Percentiles rank a stretch among this genome's conserved stretches.
These are phyloP conservation scores for Canavalia ensiformis DNA, from an alignment of 306 rosid genomes.

Conservation along the genomic window DNA sequence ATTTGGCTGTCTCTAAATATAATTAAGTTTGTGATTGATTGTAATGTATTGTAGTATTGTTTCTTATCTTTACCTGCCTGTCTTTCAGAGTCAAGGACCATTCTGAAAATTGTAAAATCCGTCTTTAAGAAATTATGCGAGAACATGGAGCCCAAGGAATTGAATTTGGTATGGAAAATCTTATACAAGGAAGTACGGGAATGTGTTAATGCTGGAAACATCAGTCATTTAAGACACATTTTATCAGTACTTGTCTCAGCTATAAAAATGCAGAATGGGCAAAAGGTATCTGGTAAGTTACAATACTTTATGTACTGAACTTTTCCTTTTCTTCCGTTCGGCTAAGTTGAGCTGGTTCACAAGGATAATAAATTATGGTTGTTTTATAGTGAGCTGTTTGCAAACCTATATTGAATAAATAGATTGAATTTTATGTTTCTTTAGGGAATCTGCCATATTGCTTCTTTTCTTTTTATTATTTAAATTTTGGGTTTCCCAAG, in stretches of 20 bases:
- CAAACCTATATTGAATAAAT: conserved; percentile 4
- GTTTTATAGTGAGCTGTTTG: conserved; percentile 6
- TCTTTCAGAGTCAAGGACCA: conserved; percentile 63
- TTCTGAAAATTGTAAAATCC: conserved; percentile 64
- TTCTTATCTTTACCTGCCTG: conserved; percentile 43
- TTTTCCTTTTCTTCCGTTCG: conserved; percentile 30
- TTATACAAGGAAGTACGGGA: conserved; percentile 60
- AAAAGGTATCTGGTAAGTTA: conserved; percentile 72
- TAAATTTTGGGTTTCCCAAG: neutral
- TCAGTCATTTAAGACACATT: conserved; percentile 54
- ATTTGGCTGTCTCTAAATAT: conserved; percentile 35
- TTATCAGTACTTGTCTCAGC: conserved; percentile 69
- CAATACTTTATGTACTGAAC: conserved; percentile 41
- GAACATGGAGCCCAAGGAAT: conserved; percentile 70
- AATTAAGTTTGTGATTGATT: conserved; percentile 28
- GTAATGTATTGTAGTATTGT: conserved; percentile 22
- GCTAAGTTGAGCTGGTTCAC: conserved; percentile 12
- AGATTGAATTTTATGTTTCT: conserved; percentile 26
- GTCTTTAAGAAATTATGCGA: conserved; percentile 70
- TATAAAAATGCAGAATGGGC: conserved; percentile 65
- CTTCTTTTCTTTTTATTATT: neutral
- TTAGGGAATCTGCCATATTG: neutral
- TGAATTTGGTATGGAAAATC: conserved; percentile 72
- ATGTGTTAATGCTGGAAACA: conserved; percentile 51
- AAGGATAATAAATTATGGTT: conserved; percentile 9